These are phyloP conservation scores for Phaeomoniella chlamydospora DNA, from an alignment of 2,329 filamentous ascomycete species.

Conservation along the genomic window DNA sequence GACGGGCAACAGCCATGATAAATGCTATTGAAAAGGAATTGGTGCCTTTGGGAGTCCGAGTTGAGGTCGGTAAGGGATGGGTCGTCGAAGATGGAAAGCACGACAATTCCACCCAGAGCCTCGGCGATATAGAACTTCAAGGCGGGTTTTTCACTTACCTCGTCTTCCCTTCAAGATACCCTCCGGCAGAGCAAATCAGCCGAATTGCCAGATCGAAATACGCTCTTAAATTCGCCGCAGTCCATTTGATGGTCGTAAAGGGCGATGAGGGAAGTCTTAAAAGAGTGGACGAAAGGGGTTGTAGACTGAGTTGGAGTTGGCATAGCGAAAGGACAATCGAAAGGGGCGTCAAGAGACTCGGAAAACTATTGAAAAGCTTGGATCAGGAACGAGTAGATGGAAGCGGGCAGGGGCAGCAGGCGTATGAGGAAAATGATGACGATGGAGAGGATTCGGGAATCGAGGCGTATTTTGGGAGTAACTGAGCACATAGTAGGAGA, in stretches of 20 bases:
- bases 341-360: neutral
- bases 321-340: neutral
- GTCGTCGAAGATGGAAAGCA: neutral
- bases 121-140: neutral
- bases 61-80: neutral
- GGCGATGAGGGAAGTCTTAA: neutral
- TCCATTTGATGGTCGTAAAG: neutral
- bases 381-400: neutral
- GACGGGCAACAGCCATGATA: conserved; percentile 40
- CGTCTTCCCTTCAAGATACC: neutral
- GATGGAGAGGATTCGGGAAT: neutral
- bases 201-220: neutral
- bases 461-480: neutral
- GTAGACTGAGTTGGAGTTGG: conserved; percentile 1
- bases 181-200: neutral
- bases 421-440: neutral
- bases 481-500: neutral
- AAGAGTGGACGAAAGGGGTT: neutral
- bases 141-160: conserved; percentile 2
- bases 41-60: conserved; percentile 43
- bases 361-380: neutral
- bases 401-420: too few species aligned
- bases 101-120: conserved; percentile 7
- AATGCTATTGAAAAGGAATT: conserved; percentile 45
- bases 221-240: neutral